Conservation (phyloP, 176 grass and related monocot genomes). For the bread wheat (Triticum aestivum) region IWGSC_CS_RefSeq_v2.1 NC_057796.1:323031693-323032192, state of each 20-base stretch:
- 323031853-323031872: not conserved
- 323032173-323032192: no score
- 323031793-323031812: not conserved
- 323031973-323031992: not conserved
- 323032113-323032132: no score
- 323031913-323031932: not conserved
- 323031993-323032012: not conserved
- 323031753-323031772: not conserved
- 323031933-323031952: not conserved
- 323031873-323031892: conserved; percentile 6
- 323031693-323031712: not conserved
- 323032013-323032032: no score
- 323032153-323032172: no score
- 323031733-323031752: not conserved
- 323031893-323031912: not conserved
- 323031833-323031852: not conserved
- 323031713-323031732: not conserved
- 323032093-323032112: no score
- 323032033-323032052: no score
- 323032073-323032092: no score
- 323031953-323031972: not conserved
- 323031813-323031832: not conserved
- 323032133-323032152: no score
- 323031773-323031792: not conserved
- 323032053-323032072: no score